These are phyloP conservation scores for Podila verticillata DNA, from an alignment of 192 early-diverging fungal genomes.

Conservation along the genomic window DNA sequence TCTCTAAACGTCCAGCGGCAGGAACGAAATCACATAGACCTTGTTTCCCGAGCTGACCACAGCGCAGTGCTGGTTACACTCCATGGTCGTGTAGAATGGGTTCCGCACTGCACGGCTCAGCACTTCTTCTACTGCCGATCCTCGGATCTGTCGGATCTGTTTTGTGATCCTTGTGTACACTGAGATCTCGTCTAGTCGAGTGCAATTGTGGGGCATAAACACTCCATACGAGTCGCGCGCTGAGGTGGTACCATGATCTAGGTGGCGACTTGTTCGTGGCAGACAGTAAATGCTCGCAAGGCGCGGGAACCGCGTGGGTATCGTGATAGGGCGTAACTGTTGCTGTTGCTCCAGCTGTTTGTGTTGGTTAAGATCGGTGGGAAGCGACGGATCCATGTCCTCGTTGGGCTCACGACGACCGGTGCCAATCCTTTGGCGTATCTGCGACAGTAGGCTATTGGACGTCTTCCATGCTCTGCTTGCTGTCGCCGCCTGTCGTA, in stretches of 20 bases:
- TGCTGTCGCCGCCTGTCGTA: neutral
- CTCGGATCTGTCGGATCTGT: conserved; percentile 30
- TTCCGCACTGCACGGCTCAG: conserved; percentile 21
- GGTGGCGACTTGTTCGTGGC: conserved; percentile 17
- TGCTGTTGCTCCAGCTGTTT: conserved; percentile 8
- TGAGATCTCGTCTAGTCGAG: conserved; percentile 36
- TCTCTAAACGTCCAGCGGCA: conserved; percentile 21
- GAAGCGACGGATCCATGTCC: neutral
- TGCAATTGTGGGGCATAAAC: conserved; percentile 35
- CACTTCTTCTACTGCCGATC: conserved; percentile 28
- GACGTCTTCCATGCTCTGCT: conserved; percentile 41
- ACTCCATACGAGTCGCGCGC: conserved; percentile 42
- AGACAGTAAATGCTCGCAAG: conserved; percentile 37
- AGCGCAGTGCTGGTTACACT: conserved; percentile 47
- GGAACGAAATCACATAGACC: conserved; percentile 42
- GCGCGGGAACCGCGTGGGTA: conserved; percentile 47
- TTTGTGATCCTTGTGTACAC: conserved; percentile 38
- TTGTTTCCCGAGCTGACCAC: conserved; percentile 40
- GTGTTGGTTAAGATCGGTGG: too few relatives aligned
- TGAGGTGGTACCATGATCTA: conserved; percentile 47
- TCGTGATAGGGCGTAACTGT: conserved; percentile 6
- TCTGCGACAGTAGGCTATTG: conserved; percentile 46
- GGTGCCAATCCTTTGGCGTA: conserved; percentile 40
- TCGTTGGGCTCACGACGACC: neutral
- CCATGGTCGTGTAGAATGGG: conserved; percentile 48